phyloP scores from a whole-genome alignment of 208 protist genomes.

The Trypanosomatidae sp. region DNA sequence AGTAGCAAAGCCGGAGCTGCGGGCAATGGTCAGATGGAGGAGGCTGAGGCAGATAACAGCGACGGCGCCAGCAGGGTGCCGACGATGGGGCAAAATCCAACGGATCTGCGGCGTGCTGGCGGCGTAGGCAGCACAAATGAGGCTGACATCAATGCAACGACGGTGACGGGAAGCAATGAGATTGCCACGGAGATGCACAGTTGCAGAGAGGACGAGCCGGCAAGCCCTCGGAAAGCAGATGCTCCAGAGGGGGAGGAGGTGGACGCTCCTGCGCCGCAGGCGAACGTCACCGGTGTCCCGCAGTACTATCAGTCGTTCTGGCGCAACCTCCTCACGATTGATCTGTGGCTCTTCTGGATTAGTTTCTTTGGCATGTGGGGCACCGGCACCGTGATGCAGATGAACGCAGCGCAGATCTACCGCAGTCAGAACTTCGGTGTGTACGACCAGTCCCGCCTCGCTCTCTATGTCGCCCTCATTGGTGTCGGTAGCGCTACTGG shows the following conservation, averaged over 20 bases:
- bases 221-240: not conserved
- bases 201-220: not conserved
- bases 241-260: slow-evolving; percentile 4
- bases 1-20: not conserved
- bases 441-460: slow-evolving; percentile 30
- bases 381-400: slow-evolving; percentile 65
- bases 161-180: not conserved
- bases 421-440: slow-evolving; percentile 51
- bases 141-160: slow-evolving; percentile 13
- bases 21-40: not conserved
- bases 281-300: slow-evolving; percentile 35
- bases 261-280: slow-evolving; percentile 1
- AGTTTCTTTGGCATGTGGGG: slow-evolving; percentile 75
- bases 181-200: not conserved
- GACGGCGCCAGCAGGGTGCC: not conserved
- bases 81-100: not conserved
- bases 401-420: slow-evolving; percentile 81
- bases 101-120: not conserved
- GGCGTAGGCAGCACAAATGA: not conserved
- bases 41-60: not conserved
- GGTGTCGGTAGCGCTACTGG: slow-evolving; percentile 71
- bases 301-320: slow-evolving; percentile 72
- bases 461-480: slow-evolving; percentile 69
- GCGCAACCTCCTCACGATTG: slow-evolving; percentile 57
- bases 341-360: slow-evolving; percentile 75